Percentiles rank a stretch among this genome's conserved stretches.
phyloP scores from a whole-genome alignment of 2,329 filamentous ascomycete genomes.

The Arachnopeziza araneosa region DNA sequence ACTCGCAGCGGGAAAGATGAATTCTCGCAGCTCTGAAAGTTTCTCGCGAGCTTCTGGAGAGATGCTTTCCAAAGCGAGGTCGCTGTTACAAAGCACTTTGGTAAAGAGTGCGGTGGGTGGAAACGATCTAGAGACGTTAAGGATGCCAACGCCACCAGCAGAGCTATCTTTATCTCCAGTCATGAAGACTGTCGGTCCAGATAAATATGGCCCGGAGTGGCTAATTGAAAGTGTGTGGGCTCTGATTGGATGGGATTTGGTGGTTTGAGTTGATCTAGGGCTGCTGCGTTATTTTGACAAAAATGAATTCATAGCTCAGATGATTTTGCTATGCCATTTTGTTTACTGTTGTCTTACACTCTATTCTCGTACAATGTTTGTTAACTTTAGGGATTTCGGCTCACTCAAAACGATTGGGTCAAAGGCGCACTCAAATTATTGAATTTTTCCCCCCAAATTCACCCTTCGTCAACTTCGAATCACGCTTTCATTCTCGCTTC shows the following conservation, averaged over 20 bases:
- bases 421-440: too few species aligned
- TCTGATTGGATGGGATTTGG: constrained; percentile 4
- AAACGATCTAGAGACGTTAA: constrained; percentile 15
- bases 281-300: neutral
- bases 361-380: too few species aligned
- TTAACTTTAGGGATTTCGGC: too few species aligned
- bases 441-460: too few species aligned
- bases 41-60: neutral
- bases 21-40: neutral
- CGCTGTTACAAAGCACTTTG: constrained; percentile 21
- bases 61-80: constrained; percentile 15
- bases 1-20: constrained; percentile 10
- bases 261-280: neutral
- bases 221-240: constrained; percentile 3
- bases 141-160: constrained; percentile 10
- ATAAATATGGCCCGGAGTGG: constrained; percentile 2
- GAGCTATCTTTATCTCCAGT: neutral
- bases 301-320: too few species aligned
- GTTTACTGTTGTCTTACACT: too few species aligned
- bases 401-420: too few species aligned
- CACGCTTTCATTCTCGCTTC: too few species aligned
- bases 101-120: constrained; percentile 20
- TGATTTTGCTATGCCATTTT: too few species aligned
- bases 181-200: neutral
- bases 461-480: too few species aligned